phyloP scores from a whole-genome alignment of 805 yeast species.

The Kazachstania taianensis region DNA sequence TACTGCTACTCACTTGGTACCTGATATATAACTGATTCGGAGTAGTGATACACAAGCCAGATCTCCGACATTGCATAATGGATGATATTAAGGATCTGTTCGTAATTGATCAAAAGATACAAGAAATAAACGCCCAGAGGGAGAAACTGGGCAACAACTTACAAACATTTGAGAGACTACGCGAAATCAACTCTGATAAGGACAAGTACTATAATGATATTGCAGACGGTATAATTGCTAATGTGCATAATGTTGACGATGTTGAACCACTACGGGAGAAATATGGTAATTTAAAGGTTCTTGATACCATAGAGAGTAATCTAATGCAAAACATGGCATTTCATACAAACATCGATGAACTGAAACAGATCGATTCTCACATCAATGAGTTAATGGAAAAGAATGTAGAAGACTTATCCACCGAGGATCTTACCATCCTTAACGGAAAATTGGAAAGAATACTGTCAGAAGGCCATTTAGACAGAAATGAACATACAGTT shows the following conservation, averaged over 20 bases:
- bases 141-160: conserved; percentile 13
- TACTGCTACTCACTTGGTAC: neutral
- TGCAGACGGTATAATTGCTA: conserved; percentile 14
- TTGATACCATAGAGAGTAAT: conserved; percentile 10
- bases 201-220: conserved; percentile 5
- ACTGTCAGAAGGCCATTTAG: conserved; percentile 4
- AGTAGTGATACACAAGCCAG: too few relatives aligned
- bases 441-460: conserved; percentile 4
- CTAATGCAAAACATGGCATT: conserved; percentile 7
- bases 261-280: conserved; percentile 11
- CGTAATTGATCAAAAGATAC: conserved; percentile 19
- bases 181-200: conserved; percentile 2
- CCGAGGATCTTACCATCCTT: conserved; percentile 6
- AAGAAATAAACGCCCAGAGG: conserved; percentile 18
- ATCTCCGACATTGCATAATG: too few relatives aligned
- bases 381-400: conserved; percentile 2
- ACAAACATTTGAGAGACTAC: conserved; percentile 9
- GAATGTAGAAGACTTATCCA: conserved; percentile 2
- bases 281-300: conserved; percentile 19
- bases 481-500: neutral
- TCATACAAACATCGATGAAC: conserved; percentile 3
- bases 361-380: conserved; percentile 2
- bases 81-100: conserved; percentile 20
- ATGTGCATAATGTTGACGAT: conserved; percentile 9
- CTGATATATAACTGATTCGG: too few relatives aligned